phyloP scores from a whole-genome alignment of 192 early-diverging fungal species.

The Coemansia sp. region DNA sequence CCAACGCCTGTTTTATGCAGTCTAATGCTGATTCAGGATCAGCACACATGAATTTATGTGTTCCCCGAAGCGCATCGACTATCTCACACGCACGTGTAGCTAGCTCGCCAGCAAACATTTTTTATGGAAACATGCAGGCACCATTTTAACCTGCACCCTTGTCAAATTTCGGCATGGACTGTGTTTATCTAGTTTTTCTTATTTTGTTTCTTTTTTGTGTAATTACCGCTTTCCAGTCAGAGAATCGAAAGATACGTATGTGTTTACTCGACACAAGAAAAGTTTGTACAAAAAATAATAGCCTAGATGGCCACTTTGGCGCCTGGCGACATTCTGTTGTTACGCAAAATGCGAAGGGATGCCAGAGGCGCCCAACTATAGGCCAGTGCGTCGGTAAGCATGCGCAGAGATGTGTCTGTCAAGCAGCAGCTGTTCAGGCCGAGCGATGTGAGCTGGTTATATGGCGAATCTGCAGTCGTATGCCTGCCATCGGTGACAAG shows the following conservation, averaged over 20 bases:
- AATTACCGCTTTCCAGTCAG: background rate
- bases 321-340: constrained; percentile 41
- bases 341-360: constrained; percentile 43
- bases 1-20: background rate
- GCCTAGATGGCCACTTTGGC: constrained; percentile 20
- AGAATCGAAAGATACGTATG: no score
- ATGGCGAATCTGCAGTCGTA: background rate
- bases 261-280: no score
- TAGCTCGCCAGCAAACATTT: constrained; percentile 10
- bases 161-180: no score
- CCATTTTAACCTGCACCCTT: background rate
- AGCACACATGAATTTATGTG: background rate
- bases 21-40: background rate
- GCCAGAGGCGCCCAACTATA: constrained; percentile 42
- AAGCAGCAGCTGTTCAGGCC: constrained; percentile 49
- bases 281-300: constrained; percentile 9
- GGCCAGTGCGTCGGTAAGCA: constrained; percentile 25
- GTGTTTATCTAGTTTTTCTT: constrained; percentile 1
- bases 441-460: constrained; percentile 28
- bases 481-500: constrained; percentile 6
- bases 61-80: background rate
- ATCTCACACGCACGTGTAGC: background rate
- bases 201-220: background rate
- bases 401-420: constrained; percentile 40
- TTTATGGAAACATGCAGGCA: background rate